Evolutionary conservation across 1,284 basidiomycete genomes (phyloP).

Genomic region (Ceratobasidium sp.): DNA sequence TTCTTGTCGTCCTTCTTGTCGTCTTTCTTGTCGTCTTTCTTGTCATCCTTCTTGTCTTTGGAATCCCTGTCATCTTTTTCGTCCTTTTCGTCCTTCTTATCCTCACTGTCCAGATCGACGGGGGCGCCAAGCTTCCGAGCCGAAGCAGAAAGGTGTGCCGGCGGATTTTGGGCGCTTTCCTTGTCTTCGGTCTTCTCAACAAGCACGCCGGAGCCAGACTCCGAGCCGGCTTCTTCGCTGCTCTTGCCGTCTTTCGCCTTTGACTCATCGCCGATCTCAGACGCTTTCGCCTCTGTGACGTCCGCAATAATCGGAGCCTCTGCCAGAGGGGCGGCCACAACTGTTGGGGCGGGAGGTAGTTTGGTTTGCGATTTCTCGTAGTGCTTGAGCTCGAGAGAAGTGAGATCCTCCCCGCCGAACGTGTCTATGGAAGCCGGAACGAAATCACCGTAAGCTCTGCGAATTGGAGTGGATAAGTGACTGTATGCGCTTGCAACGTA

Average conservation of each 20-base stretch:
- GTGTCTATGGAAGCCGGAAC: slow-evolving; percentile 27
- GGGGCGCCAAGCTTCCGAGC: neutral
- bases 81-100: slow-evolving; percentile 32
- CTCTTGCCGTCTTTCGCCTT: neutral
- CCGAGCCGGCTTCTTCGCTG: neutral
- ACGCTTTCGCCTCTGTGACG: neutral
- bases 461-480: neutral
- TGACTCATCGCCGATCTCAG: neutral
- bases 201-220: slow-evolving; percentile 9
- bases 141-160: neutral
- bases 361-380: slow-evolving; percentile 13
- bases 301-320: neutral
- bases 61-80: slow-evolving; percentile 1
- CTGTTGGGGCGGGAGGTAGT: neutral
- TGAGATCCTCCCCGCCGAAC: slow-evolving; percentile 44
- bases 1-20: slow-evolving; percentile 1
- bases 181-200: slow-evolving; percentile 1
- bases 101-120: neutral
- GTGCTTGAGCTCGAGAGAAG: slow-evolving; percentile 33
- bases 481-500: too few species aligned
- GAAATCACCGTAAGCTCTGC: slow-evolving; percentile 21
- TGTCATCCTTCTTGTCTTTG: slow-evolving; percentile 12
- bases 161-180: neutral
- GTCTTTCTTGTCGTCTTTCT: neutral
- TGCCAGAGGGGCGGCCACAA: neutral